Percentiles rank a stretch among this genome's conserved stretches.
phyloP scores from a whole-genome alignment of 495 filamentous ascomycete genomes.

The Penicillium samsonianum region DNA sequence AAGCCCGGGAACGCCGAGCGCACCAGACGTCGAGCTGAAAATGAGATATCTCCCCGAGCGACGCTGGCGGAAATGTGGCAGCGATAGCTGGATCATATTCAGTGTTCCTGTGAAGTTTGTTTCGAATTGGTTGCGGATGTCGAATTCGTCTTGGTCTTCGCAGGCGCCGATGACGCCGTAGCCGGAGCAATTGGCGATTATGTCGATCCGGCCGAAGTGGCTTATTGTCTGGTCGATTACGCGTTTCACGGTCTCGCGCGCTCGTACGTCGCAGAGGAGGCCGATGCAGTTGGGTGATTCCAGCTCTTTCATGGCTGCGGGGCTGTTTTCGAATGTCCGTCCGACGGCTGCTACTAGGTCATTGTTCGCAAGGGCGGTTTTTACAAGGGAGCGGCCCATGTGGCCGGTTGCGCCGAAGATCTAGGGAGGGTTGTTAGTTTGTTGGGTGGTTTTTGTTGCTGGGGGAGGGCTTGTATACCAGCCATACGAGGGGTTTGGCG shows the following conservation, averaged over 20 bases:
- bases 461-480: constrained; percentile 55
- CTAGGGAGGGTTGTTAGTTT: constrained; percentile 37
- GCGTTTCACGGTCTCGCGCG: constrained; percentile 70
- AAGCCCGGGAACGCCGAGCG: constrained; percentile 85
- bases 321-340: constrained; percentile 75
- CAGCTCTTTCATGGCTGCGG: constrained; percentile 63
- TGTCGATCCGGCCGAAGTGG: constrained; percentile 79
- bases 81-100: constrained; percentile 86
- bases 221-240: constrained; percentile 68
- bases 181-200: constrained; percentile 87
- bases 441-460: not conserved
- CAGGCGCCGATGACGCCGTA: constrained; percentile 95
- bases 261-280: constrained; percentile 85
- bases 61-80: constrained; percentile 83
- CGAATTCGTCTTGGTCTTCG: constrained; percentile 94
- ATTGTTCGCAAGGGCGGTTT: constrained; percentile 72
- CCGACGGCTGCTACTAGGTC: constrained; percentile 91
- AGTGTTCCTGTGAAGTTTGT: constrained; percentile 95
- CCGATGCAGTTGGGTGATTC: constrained; percentile 68
- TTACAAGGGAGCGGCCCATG: constrained; percentile 88
- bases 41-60: constrained; percentile 81
- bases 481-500: constrained; percentile 75
- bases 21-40: constrained; percentile 87
- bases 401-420: constrained; percentile 96
- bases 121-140: constrained; percentile 93